Evolutionary conservation across 2,329 filamentous ascomycete species (phyloP).

Genomic region (Neurospora sp.): DNA sequence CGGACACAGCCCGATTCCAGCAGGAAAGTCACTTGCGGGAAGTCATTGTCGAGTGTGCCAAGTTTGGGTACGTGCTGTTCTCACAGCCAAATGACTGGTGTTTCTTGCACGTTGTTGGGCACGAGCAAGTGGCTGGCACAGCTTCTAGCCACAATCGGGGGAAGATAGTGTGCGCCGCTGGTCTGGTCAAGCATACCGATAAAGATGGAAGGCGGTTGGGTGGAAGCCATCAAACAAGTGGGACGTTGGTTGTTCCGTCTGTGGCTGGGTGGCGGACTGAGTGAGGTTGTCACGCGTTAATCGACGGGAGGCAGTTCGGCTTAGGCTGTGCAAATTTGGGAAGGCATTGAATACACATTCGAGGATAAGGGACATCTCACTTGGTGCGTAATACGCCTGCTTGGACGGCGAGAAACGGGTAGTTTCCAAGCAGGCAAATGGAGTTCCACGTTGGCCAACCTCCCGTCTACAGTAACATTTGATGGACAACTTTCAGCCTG

Average conservation of each 20-base stretch:
- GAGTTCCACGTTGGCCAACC: neutral
- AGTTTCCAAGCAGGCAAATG: neutral
- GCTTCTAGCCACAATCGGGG: neutral
- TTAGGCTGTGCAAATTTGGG: neutral
- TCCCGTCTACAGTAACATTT: neutral
- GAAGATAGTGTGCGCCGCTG: neutral
- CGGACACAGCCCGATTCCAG: slow-evolving; percentile 15
- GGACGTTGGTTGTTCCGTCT: neutral
- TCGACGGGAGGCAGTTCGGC: neutral
- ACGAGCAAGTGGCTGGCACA: neutral
- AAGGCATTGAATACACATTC: neutral
- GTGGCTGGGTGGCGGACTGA: neutral
- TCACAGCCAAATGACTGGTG: slow-evolving; percentile 32
- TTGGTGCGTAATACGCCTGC: neutral
- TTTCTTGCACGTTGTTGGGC: slow-evolving; percentile 14
- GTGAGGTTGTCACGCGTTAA: neutral
- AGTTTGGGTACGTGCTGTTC: slow-evolving; percentile 31
- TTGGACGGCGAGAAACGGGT: neutral
- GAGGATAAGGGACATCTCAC: neutral
- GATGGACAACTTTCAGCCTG: neutral
- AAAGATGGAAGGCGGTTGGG: neutral
- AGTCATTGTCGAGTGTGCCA: slow-evolving; percentile 30
- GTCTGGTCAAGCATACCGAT: neutral
- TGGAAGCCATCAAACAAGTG: neutral
- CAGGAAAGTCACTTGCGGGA: slow-evolving; percentile 29